Base-by-base conservation (phyloP, 371 early-diverging fungal species). In the Rhizopus stolonifer region DNA sequence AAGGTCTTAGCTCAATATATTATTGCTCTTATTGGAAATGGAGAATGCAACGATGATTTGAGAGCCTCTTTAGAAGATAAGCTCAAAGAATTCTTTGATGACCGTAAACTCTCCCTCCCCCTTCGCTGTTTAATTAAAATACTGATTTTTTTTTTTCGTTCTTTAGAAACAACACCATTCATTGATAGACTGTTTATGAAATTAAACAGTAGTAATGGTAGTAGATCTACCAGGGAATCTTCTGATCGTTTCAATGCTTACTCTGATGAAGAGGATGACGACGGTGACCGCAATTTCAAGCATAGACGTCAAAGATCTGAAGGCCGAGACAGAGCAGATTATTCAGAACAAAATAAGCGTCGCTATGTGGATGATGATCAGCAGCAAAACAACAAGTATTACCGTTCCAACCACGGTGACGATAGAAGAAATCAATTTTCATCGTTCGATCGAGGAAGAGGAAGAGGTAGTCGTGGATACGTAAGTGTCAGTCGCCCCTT, bases 1-100 rank as follows among this genome's bases (percentile, higher is more conserved):
- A 61, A 59, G 24, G 88, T 89, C 24, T 64, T 91, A 21, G 88
- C 90, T 7, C 91, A 91, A 39, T 92, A 91, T 61, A 82, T 91
- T 36, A 69, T 90, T 39, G 92, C 91, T 2, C 69, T 92, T 22
- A 70, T 92, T 33, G 81, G 80, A 40, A 86, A 83, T 50, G 89
- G 89, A 52, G 77, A 83, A 46, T 45, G 70, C 14, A 52, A 60
- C 19, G 62, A 59, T 21, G 71, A 65, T 18, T 47, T 79, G 32
- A 70, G 65, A 48, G 49, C 61, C 2, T 65, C 71, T 6, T 71
- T 78, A 29, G 49, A 68, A 23, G 57, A 66, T 21, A 78, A 83
- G 24, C 64, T 83, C 2, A 74, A 71, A 23, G 83, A 83, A 36
- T 83, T 83, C 56, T 58, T 83, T 56, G 72, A 70, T 49, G 71